These are phyloP conservation scores for Rugosomyces carneus DNA, from an alignment of 1,284 basidiomycete genomes.

Conservation along the genomic window DNA sequence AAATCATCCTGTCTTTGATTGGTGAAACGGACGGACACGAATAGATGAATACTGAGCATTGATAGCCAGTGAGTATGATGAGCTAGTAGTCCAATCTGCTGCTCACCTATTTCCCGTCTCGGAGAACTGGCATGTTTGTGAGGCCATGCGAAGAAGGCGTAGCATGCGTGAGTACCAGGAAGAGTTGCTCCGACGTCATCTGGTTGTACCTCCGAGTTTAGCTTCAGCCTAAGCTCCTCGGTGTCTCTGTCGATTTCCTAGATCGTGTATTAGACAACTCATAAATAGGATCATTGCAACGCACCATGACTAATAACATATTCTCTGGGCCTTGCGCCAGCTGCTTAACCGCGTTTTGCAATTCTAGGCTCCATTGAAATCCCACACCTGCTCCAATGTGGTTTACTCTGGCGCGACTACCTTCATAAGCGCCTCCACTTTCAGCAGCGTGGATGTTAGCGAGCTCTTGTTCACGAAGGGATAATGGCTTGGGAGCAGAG, in stretches of 20 bases:
- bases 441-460: conserved; percentile 73
- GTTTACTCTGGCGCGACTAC: conserved; percentile 47
- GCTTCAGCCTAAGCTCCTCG: conserved; percentile 48
- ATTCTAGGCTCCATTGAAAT: conserved; percentile 59
- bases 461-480: conserved; percentile 75
- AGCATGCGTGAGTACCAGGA: conserved; percentile 55
- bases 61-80: background rate
- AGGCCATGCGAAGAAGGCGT: conserved; percentile 72
- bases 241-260: conserved; percentile 53
- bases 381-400: conserved; percentile 55
- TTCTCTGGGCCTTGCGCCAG: conserved; percentile 45
- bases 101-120: conserved; percentile 52
- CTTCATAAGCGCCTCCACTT: conserved; percentile 45
- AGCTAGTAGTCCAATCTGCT: background rate
- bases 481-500: conserved; percentile 74
- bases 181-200: conserved; percentile 42
- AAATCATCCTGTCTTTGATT: conserved; percentile 82
- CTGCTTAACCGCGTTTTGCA: conserved; percentile 55
- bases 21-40: conserved; percentile 77
- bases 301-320: conserved; percentile 60
- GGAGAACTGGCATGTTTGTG: conserved; percentile 34
- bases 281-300: conserved; percentile 18
- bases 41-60: conserved; percentile 72
- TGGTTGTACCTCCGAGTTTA: conserved; percentile 31
- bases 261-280: conserved; percentile 1